Percentiles rank a stretch among this genome's conserved stretches.
Conservation (phyloP, 129 eudicot species). For the Centrapalus pauciflorus region DNA sequence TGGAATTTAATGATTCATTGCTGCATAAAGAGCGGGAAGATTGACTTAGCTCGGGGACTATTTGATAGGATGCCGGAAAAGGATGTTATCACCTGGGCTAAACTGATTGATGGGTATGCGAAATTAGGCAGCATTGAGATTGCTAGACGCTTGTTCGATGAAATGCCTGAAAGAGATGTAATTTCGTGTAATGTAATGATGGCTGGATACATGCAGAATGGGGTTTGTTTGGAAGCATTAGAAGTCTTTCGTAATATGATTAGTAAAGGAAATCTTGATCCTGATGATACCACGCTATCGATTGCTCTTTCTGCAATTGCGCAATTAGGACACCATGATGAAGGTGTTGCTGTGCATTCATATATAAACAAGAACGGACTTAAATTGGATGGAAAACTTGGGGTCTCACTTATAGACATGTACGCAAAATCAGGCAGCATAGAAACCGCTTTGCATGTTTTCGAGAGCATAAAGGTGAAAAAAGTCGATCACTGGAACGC, state of each 20-base stretch:
- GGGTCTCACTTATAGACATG: slow-evolving; percentile 73
- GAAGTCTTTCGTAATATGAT: slow-evolving; percentile 43
- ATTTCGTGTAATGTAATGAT: slow-evolving; percentile 72
- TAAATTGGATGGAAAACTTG: slow-evolving; percentile 44
- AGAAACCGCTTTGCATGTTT: slow-evolving; percentile 48
- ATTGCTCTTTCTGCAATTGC: slow-evolving; percentile 63
- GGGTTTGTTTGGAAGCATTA: slow-evolving; percentile 43
- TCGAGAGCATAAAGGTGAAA: slow-evolving; percentile 36
- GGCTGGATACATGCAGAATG: slow-evolving; percentile 63
- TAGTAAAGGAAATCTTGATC: slow-evolving; percentile 24
- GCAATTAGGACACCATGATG: slow-evolving; percentile 44
- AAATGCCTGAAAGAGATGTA: slow-evolving; percentile 61
- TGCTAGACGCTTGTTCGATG: slow-evolving; percentile 62
- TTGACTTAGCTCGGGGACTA: slow-evolving; percentile 39
- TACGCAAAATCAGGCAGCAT: slow-evolving; percentile 71
- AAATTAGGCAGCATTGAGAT: slow-evolving; percentile 45
- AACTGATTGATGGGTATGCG: slow-evolving; percentile 63
- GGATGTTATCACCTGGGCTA: slow-evolving; percentile 68
- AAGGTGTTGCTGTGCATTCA: slow-evolving; percentile 47
- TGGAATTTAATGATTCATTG: slow-evolving; percentile 73
- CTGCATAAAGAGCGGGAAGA: slow-evolving; percentile 46
- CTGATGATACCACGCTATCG: slow-evolving; percentile 49
- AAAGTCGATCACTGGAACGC: slow-evolving; percentile 76
- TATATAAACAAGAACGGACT: slow-evolving; percentile 34
- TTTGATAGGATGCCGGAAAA: slow-evolving; percentile 54